A percentile compares a stretch with the other conserved stretches of the same genome.
These are phyloP conservation scores for Pelagomonas calceolata DNA, from an alignment of 108 stramenopile species.

Conservation along the genomic window DNA sequence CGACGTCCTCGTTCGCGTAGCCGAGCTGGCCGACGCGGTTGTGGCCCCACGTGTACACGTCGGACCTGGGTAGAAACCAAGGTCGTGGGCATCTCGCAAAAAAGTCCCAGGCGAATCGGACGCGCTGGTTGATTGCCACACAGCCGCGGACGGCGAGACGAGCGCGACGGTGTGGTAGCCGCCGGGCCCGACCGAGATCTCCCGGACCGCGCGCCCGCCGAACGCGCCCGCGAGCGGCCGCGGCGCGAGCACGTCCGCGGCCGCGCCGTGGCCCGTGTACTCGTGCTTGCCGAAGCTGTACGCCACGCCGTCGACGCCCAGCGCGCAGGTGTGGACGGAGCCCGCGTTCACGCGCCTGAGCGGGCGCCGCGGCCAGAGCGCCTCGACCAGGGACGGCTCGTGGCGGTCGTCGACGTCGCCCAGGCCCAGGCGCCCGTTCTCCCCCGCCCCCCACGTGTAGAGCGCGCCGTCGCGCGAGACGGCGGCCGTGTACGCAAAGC, in stretches of 20 bases:
- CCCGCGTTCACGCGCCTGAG: not conserved
- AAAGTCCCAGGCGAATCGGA: not conserved
- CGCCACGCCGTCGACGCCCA: not conserved
- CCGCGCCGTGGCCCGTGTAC: constrained; percentile 4
- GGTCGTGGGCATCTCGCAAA: not conserved
- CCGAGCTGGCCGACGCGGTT: constrained; percentile 35
- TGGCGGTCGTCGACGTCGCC: constrained; percentile 3
- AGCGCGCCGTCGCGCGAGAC: constrained; percentile 25
- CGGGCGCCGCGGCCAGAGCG: not conserved
- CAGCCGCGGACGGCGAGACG: not conserved
- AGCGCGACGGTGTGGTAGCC: constrained; percentile 32
- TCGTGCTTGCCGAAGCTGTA: not conserved
- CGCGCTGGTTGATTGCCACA: not conserved
- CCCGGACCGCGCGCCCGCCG: constrained; percentile 8
- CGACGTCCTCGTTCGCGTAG: constrained; percentile 12
- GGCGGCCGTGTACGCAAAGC: constrained; percentile 38
- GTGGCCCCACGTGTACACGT: constrained; percentile 30
- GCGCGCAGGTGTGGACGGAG: not conserved
- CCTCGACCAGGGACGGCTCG: not conserved
- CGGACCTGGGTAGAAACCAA: not conserved
- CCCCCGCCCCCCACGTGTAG: constrained; percentile 36
- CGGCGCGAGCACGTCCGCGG: constrained; percentile 21
- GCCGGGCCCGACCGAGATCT: constrained; percentile 28
- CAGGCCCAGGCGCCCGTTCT: constrained; percentile 9
- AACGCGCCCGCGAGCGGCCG: constrained; percentile 15